phyloP scores from a whole-genome alignment of 2,329 filamentous ascomycete species.

The Cladorrhinum sp. region DNA sequence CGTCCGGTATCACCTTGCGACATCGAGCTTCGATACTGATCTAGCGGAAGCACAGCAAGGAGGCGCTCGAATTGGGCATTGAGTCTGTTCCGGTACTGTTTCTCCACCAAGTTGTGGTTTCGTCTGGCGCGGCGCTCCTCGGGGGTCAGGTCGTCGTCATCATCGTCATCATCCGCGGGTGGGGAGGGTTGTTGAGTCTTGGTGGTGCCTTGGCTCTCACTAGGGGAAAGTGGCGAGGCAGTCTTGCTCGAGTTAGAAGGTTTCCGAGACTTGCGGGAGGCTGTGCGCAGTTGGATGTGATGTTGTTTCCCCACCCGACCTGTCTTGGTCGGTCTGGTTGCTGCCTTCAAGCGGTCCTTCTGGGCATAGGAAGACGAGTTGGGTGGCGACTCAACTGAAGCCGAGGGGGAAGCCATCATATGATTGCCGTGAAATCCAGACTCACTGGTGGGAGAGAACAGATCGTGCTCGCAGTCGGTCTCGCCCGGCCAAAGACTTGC shows the following conservation, averaged over 20 bases:
- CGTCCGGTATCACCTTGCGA: neutral
- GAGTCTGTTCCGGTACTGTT: conserved; percentile 35
- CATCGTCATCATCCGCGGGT: conserved; percentile 6
- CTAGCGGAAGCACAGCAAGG: conserved; percentile 29
- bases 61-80: conserved; percentile 35
- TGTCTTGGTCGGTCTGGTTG: neutral
- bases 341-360: neutral
- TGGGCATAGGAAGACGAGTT: conserved; percentile 3
- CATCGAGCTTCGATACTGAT: conserved; percentile 22
- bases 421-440: neutral
- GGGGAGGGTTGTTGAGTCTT: neutral
- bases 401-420: neutral
- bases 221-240: neutral
- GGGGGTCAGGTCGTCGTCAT: conserved; percentile 24
- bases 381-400: neutral
- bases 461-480: conserved; percentile 8
- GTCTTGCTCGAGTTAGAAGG: neutral
- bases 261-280: conserved; percentile 22
- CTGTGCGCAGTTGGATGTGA: conserved; percentile 23
- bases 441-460: conserved; percentile 7
- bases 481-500: conserved; percentile 11
- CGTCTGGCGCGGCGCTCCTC: conserved; percentile 34
- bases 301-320: conserved; percentile 6
- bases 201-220: neutral
- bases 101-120: conserved; percentile 37